Conservation (phyloP, 805 yeast genomes). For the Wickerhamomyces queroliae region DNA sequence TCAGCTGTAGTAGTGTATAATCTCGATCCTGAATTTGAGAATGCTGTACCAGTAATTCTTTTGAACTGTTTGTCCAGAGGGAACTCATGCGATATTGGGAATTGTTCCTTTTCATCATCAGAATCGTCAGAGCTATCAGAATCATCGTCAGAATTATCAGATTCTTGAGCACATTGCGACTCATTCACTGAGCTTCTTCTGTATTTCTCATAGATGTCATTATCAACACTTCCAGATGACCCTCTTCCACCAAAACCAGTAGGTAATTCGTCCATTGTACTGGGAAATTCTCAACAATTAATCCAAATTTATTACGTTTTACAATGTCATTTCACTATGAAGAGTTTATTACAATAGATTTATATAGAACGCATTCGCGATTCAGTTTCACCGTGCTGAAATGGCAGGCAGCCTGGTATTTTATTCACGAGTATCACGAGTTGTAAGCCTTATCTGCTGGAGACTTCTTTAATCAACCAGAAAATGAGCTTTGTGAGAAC, state of each 20-base stretch:
- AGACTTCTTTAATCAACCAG: too few relatives aligned
- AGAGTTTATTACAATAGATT: too few relatives aligned
- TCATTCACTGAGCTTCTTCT: neutral
- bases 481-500: neutral
- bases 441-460: too few relatives aligned
- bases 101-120: constrained; percentile 22
- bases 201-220: constrained; percentile 2
- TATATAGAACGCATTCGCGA: too few relatives aligned
- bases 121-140: constrained; percentile 13
- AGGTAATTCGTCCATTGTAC: constrained; percentile 8
- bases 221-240: neutral
- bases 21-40: constrained; percentile 21
- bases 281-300: neutral
- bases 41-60: constrained; percentile 17
- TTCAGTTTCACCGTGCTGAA: too few relatives aligned
- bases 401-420: too few relatives aligned
- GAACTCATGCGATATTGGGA: constrained; percentile 32
- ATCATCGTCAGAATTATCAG: constrained; percentile 3
- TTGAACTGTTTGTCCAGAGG: constrained; percentile 15
- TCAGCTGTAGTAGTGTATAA: constrained; percentile 24
- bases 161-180: neutral
- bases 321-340: neutral
- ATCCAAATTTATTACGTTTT: too few relatives aligned
- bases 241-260: constrained; percentile 12
- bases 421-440: too few relatives aligned